Evolutionary conservation across 2,329 filamentous ascomycete species (phyloP).

Genomic region (Xylaria multiplex): DNA sequence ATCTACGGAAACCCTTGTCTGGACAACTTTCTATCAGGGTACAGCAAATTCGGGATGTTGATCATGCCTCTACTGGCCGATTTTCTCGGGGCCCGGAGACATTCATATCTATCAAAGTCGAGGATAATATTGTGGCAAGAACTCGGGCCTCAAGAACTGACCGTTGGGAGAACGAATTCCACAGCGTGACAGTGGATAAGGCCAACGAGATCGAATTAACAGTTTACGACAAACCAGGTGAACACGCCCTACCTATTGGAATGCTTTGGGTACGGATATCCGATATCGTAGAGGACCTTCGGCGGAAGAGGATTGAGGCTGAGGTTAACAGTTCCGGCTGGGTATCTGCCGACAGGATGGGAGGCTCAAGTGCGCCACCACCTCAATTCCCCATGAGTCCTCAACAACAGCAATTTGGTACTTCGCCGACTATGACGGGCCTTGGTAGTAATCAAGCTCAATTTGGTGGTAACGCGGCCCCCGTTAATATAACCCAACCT

Average conservation of each 20-base stretch:
- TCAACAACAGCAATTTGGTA: conserved; percentile 56
- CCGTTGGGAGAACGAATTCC: conserved; percentile 89
- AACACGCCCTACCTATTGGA: conserved; percentile 90
- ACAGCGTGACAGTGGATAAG: conserved; percentile 95
- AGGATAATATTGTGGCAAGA: conserved; percentile 89
- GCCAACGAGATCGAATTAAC: conserved; percentile 98
- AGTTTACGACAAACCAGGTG: conserved; percentile 93
- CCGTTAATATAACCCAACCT: conserved; percentile 65
- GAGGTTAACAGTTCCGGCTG: conserved; percentile 95
- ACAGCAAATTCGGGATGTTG: conserved; percentile 90
- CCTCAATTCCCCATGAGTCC: conserved; percentile 69
- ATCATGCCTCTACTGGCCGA: conserved; percentile 84
- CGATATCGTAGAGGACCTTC: conserved; percentile 97
- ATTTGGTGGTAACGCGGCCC: conserved; percentile 55
- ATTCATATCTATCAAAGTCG: conserved; percentile 95
- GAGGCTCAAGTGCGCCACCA: conserved; percentile 57
- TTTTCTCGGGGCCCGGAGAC: conserved; percentile 94
- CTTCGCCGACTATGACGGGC: conserved; percentile 56
- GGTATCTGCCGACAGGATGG: conserved; percentile 98
- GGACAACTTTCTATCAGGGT: conserved; percentile 89
- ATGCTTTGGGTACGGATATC: conserved; percentile 97
- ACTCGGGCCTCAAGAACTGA: conserved; percentile 88
- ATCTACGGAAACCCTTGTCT: conserved; percentile 93
- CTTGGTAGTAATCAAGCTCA: conserved; percentile 45
- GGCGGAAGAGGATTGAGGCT: conserved; percentile 94